phyloP scores from a whole-genome alignment of 108 stramenopile species.

The Fistulifera pelliculosa region DNA sequence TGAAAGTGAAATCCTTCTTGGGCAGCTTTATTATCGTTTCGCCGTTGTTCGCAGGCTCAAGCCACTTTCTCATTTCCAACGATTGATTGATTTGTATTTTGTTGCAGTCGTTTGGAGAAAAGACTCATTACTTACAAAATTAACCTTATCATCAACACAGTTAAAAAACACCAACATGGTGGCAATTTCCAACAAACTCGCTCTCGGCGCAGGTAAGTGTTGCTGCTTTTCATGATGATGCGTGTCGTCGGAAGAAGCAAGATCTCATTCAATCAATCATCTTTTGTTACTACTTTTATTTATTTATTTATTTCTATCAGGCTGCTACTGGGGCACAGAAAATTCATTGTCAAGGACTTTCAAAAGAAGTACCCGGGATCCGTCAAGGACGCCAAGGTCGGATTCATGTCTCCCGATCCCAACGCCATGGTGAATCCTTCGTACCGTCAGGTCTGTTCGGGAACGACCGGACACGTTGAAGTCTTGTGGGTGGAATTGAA shows the following conservation, averaged over 20 bases:
- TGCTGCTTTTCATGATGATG: too few species aligned
- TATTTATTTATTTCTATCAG: slow-evolving; percentile 6
- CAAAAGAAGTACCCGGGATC: slow-evolving; percentile 35
- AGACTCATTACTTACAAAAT: too few species aligned
- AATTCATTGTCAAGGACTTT: slow-evolving; percentile 53
- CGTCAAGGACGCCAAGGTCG: slow-evolving; percentile 41
- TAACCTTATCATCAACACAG: too few species aligned
- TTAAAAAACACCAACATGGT: not conserved
- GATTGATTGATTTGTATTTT: too few species aligned
- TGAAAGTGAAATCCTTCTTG: too few species aligned
- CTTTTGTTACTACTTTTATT: too few species aligned
- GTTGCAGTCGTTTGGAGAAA: too few species aligned
- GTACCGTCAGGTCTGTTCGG: slow-evolving; percentile 46
- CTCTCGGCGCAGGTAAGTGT: not conserved
- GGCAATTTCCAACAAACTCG: not conserved
- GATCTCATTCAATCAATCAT: too few species aligned
- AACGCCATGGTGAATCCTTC: slow-evolving; percentile 46
- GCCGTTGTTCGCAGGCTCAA: too few species aligned
- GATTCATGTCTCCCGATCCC: slow-evolving; percentile 55
- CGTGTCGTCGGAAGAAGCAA: too few species aligned
- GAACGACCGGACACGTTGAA: slow-evolving; percentile 62
- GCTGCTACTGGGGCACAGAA: slow-evolving; percentile 82
- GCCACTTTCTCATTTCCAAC: too few species aligned
- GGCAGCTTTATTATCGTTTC: too few species aligned
- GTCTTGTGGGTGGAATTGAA: slow-evolving; percentile 51